phyloP scores from a whole-genome alignment of 768 basidiomycete genomes.

The Steccherinum ochraceum region DNA sequence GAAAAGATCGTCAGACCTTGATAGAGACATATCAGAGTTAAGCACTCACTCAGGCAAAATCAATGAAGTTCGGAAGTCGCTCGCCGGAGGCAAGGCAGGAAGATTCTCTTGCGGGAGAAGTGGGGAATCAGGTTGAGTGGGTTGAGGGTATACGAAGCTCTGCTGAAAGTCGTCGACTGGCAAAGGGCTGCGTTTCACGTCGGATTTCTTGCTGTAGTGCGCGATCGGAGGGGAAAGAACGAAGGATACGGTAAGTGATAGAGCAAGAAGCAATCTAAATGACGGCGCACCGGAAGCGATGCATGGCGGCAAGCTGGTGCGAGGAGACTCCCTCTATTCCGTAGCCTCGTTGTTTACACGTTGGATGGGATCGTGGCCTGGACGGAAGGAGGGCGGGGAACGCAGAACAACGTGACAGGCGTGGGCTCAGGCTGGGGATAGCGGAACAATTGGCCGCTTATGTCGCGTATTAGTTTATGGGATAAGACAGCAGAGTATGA shows the following conservation, averaged over 20 bases:
- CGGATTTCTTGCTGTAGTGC: constrained; percentile 67
- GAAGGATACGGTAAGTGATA: constrained; percentile 9
- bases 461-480: constrained; percentile 1
- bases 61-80: constrained; percentile 81
- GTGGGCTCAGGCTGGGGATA: constrained; percentile 5
- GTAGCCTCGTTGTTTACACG: constrained; percentile 65
- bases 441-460: background rate
- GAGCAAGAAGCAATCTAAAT: constrained; percentile 3
- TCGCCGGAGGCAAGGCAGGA: constrained; percentile 56
- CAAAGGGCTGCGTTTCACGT: constrained; percentile 46
- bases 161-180: constrained; percentile 25
- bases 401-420: constrained; percentile 2
- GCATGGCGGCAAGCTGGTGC: constrained; percentile 36
- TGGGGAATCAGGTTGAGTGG: constrained; percentile 9
- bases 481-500: constrained; percentile 8
- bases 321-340: constrained; percentile 13
- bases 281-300: constrained; percentile 72
- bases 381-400: constrained; percentile 2
- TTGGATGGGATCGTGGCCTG: constrained; percentile 30
- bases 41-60: constrained; percentile 76
- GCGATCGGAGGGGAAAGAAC: constrained; percentile 11
- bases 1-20: constrained; percentile 6
- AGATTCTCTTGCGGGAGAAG: constrained; percentile 29
- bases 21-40: constrained; percentile 6
- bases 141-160: too few species aligned